phyloP scores from a whole-genome alignment of 371 early-diverging fungal species.

The Funneliformis caledonium region DNA sequence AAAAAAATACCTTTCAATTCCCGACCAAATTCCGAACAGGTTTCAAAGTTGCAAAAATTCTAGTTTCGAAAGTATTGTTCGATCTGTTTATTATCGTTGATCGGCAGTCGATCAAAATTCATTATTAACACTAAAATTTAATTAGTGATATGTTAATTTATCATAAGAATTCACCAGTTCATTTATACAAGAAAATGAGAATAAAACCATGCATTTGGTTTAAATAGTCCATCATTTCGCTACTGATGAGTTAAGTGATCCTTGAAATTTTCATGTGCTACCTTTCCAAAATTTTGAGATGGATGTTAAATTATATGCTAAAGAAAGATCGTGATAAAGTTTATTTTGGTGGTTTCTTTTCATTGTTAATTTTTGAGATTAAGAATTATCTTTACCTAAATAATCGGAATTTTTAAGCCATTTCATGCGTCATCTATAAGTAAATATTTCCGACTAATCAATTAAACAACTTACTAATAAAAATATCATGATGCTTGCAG shows the following conservation, averaged over 20 bases:
- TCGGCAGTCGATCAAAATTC: no score
- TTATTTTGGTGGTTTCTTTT: neutral
- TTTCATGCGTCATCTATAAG: no score
- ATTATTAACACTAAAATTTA: no score
- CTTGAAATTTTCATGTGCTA: neutral
- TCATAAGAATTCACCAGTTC: neutral
- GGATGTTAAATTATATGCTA: slow-evolving; percentile 12
- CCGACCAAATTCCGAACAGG: no score
- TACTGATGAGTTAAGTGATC: neutral
- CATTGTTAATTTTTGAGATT: neutral
- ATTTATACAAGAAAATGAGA: neutral
- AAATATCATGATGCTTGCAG: no score
- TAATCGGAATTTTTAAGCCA: neutral
- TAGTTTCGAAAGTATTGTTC: no score
- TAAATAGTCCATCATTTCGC: neutral
- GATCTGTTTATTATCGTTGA: no score
- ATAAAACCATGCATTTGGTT: slow-evolving; percentile 8
- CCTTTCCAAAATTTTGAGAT: neutral
- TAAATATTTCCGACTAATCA: no score
- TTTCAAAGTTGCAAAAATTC: no score
- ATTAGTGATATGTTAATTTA: neutral
- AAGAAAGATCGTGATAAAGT: neutral
- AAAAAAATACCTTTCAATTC: no score
- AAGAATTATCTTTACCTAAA: neutral
- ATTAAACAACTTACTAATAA: no score